A percentile compares a stretch with the other conserved stretches of the same genome.
phyloP scores from a whole-genome alignment of 768 basidiomycete species.

The Boletus speciosus region DNA sequence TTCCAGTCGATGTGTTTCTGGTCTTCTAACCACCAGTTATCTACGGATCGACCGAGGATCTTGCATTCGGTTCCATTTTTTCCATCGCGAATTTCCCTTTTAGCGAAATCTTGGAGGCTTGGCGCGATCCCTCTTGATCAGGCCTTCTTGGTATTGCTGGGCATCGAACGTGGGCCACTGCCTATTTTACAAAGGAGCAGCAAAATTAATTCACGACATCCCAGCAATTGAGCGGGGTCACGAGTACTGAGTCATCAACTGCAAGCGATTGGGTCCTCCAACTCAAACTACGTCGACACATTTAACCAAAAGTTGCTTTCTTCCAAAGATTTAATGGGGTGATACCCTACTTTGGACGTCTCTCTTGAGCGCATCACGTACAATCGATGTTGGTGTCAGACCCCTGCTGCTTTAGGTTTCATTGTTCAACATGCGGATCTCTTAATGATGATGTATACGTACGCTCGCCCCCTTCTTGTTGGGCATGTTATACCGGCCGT shows the following conservation, averaged over 20 bases:
- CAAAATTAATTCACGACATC: constrained; percentile 55
- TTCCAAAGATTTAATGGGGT: constrained; percentile 49
- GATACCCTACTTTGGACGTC: constrained; percentile 45
- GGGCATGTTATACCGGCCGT: background rate
- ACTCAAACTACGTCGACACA: constrained; percentile 45
- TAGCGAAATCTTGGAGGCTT: constrained; percentile 45
- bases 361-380: constrained; percentile 54
- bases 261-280: constrained; percentile 32
- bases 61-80: constrained; percentile 53
- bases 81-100: constrained; percentile 44
- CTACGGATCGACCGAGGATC: constrained; percentile 50
- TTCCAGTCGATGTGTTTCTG: constrained; percentile 40
- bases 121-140: constrained; percentile 43
- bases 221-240: constrained; percentile 50
- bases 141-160: constrained; percentile 51
- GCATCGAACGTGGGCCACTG: constrained; percentile 41
- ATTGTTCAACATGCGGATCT: constrained; percentile 55
- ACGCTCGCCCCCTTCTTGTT: constrained; percentile 22
- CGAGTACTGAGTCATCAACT: constrained; percentile 47
- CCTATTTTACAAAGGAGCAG: constrained; percentile 55
- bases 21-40: constrained; percentile 53
- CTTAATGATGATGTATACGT: constrained; percentile 62
- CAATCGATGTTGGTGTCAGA: constrained; percentile 53
- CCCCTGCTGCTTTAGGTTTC: constrained; percentile 55
- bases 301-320: constrained; percentile 50